These are phyloP conservation scores for Senna siamea DNA, from an alignment of 306 rosid species.

Conservation along the genomic window DNA sequence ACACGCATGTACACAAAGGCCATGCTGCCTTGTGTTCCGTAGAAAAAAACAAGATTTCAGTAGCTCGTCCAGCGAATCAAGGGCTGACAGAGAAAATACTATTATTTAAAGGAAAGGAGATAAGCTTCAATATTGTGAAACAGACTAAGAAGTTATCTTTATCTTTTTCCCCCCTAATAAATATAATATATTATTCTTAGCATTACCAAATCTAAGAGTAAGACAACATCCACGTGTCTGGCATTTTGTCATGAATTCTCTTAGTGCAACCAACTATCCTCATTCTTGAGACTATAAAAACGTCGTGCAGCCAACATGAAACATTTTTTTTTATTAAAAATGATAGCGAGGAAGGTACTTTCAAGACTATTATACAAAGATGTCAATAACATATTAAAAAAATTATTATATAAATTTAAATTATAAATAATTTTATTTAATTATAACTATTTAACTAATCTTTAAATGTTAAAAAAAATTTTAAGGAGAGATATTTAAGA, in stretches of 20 bases:
- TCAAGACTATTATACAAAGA: too few relatives aligned
- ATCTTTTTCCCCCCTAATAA: neutral
- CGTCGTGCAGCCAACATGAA: slow-evolving; percentile 4
- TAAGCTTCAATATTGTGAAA: slow-evolving; percentile 27
- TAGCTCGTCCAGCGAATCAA: neutral
- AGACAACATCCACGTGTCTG: slow-evolving; percentile 24
- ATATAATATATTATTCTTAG: neutral
- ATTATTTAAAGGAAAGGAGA: slow-evolving; percentile 32
- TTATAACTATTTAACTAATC: too few relatives aligned
- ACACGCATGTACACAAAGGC: neutral
- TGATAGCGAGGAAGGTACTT: too few relatives aligned
- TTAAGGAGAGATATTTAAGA: too few relatives aligned
- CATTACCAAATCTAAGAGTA: slow-evolving; percentile 7
- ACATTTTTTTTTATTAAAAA: too few relatives aligned
- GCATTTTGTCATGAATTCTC: neutral
- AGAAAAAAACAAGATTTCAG: slow-evolving; percentile 9
- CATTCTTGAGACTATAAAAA: neutral
- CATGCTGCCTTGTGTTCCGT: slow-evolving; percentile 24
- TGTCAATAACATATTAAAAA: too few relatives aligned
- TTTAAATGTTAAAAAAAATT: too few relatives aligned
- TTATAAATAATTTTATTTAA: too few relatives aligned
- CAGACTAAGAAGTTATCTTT: neutral
- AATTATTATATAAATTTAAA: too few relatives aligned
- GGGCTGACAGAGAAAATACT: slow-evolving; percentile 20
- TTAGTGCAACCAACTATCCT: neutral